Base-by-base conservation (phyloP, 2,329 filamentous ascomycete genomes). In the Venturia aucupariae region DNA sequence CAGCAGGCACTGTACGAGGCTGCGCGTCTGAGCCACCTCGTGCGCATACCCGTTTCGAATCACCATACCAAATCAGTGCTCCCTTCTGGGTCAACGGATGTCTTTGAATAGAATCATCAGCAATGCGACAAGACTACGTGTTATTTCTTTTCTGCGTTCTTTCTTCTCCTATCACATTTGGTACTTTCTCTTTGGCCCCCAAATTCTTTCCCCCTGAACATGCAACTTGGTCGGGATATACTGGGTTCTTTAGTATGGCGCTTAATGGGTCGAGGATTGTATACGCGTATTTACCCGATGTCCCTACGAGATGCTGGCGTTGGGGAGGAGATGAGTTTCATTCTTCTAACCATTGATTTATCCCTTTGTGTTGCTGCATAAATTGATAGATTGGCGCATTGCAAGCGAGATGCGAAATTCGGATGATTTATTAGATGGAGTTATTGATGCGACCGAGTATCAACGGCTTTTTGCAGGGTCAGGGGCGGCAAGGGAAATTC, bases 1-100 rank as follows among this genome's bases (percentile, higher is more conserved):
- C 44, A 48, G n/a, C 44, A 57, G 51, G 51, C 30, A 57, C 30
- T n/a, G 51, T 8, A 22, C 51, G 19, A 57, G 51, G 51, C 51
- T 57, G 51, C 51, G 51, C 51, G 35, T 57, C 51, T 57, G 51
- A 57, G 51, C 51, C 51, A 57, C 51, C 27, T 57, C 30, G 51
- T 35, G 30, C 51, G 51, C 51, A 57, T n/a, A 57, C 51, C n/a
- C 19, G 17, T 57, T 38, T 57, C 51, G 19, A 32, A 57, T 22
- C 51, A 22, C 19, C 15, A 57, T 35, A 30, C 30, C 51, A 57
- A 35, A 13, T 35, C 15, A 57, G 30, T 22, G 11, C 30, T 35
- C 13, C 7, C 15, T 10, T 57, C 1, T 35, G 27, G 11, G n/a
- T n/a, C 13, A 17, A 35, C 15, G 17, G 15, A 30, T 11, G 4